Base-by-base conservation (phyloP, 345 rosid species). In the Bruguiera parviflora region DNA sequence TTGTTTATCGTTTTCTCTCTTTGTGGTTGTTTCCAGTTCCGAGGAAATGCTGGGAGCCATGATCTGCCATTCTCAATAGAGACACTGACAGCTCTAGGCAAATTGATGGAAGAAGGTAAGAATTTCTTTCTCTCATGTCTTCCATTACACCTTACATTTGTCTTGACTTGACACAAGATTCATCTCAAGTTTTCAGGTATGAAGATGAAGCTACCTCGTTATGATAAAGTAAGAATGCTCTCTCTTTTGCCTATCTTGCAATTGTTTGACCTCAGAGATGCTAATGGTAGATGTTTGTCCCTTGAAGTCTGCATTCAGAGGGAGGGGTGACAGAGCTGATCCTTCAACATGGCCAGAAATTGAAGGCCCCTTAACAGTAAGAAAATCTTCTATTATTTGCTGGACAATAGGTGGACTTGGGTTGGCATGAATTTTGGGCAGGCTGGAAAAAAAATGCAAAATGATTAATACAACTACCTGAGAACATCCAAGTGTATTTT, bases 41-140 rank as follows among this genome's bases (percentile, higher is more conserved):
- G 98, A 37, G 95, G 98, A 72, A 94, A 94, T 78, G 90, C 98
- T 68, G 98, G 98, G 75, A 94, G 91, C 80, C 98, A 94, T 84
- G 98, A 94, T 86, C 97, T 94, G 76, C 83, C 80, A 63, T 79
- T 94, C 63, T 87, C 98, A n/a, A 74, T 87, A 9, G 87, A 94
- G 73, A 88, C 96, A 58, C 71, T 91, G 61, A 73, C 85, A 35
- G 73, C 82, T 58, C 58, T 88, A 32, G 78, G 63, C 79, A 84
- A 85, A 53, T 78, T 92, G 72, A 89, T 85, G 49, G 89, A 84
- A 74, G 89, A 92, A 78, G 96, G 98, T 91, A 59, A 28, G 82
- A n/a, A 52, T 20, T 73, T 60, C 72, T 65, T 69, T 78, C 46
- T 31, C 22, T 69, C 35, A 52, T 47, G 28, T 3, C 32, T 58